These are phyloP conservation scores for Paraleonurus japonicus DNA, from an alignment of 257 asterid genomes.

Conservation along the genomic window DNA sequence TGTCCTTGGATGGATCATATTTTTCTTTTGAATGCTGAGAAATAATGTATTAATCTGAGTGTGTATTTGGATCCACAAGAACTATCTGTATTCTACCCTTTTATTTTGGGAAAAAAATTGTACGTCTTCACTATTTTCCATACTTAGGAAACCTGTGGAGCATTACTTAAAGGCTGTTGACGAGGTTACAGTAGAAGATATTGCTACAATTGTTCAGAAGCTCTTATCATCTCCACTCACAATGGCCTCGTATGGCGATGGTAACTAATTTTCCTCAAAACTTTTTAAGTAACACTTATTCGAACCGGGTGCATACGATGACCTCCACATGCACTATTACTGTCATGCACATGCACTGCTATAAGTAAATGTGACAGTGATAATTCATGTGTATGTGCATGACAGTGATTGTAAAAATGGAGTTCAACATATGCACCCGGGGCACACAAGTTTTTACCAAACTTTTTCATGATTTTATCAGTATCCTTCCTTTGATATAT, in stretches of 20 bases:
- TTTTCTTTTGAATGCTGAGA: not conserved
- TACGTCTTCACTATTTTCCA: not conserved
- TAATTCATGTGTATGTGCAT: too few relatives aligned
- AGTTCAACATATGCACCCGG: too few relatives aligned
- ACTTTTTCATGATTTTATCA: not conserved
- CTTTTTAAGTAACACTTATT: too few relatives aligned
- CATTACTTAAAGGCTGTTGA: slow-evolving; percentile 73
- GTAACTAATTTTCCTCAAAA: slow-evolving; percentile 39
- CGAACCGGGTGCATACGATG: too few relatives aligned
- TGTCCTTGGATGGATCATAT: not conserved
- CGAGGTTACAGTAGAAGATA: slow-evolving; percentile 53
- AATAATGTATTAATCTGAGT: not conserved
- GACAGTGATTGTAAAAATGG: too few relatives aligned
- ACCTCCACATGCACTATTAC: too few relatives aligned
- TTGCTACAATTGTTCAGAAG: slow-evolving; percentile 41
- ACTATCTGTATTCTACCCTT: not conserved
- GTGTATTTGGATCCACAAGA: not conserved
- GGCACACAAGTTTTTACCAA: too few relatives aligned
- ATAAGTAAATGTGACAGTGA: too few relatives aligned
- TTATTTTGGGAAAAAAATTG: not conserved
- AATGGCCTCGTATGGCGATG: slow-evolving; percentile 94
- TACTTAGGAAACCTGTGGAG: slow-evolving; percentile 77
- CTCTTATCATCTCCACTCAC: slow-evolving; percentile 80
- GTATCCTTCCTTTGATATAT: not conserved
- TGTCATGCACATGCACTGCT: too few relatives aligned